Percentiles rank a stretch among this genome's conserved stretches.
phyloP scores from a whole-genome alignment of 2,329 filamentous ascomycete genomes.

The Apiospora arundinis region DNA sequence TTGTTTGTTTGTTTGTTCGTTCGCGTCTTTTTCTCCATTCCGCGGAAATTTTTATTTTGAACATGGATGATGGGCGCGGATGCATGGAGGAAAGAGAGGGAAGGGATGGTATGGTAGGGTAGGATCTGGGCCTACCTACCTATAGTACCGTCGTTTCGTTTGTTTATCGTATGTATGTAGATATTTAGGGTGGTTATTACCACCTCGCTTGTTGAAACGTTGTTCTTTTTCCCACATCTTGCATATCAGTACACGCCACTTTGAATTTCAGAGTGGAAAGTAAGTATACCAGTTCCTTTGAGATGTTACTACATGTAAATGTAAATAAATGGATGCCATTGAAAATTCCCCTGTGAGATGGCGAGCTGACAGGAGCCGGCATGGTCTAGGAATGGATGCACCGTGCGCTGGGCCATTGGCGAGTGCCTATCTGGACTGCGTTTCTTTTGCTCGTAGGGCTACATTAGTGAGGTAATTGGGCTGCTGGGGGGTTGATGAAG shows the following conservation, averaged over 20 bases:
- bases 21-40: neutral
- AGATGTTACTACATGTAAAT: neutral
- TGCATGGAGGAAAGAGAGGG: neutral
- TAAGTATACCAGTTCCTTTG: neutral
- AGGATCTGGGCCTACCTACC: neutral
- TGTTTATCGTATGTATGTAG: neutral
- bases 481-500: neutral
- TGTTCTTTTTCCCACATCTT: neutral
- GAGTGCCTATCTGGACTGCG: slow-evolving; percentile 2
- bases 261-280: neutral
- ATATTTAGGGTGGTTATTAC: neutral
- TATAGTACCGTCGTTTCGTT: neutral
- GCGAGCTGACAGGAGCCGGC: neutral
- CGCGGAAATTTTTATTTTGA: neutral
- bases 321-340: neutral
- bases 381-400: neutral
- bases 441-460: slow-evolving; percentile 15
- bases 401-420: neutral
- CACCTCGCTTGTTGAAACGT: slow-evolving; percentile 5
- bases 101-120: neutral
- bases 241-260: neutral
- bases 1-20: neutral
- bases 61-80: neutral
- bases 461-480: neutral
- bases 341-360: neutral